These are phyloP conservation scores for Scytalidium lignicola DNA, from an alignment of 2,329 filamentous ascomycete species.

Conservation along the genomic window DNA sequence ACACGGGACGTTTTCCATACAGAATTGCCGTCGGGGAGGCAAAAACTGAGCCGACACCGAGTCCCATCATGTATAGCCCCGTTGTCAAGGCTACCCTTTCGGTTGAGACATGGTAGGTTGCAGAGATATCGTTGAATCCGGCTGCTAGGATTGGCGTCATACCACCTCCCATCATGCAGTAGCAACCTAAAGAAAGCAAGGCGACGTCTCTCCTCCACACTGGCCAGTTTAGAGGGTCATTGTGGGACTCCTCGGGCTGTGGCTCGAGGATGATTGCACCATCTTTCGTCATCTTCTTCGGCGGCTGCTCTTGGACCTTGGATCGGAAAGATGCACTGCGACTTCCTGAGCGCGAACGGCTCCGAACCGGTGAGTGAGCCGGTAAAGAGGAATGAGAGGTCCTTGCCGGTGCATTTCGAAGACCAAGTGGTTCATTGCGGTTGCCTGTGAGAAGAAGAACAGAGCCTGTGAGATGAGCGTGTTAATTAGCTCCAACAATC, in stretches of 20 bases:
- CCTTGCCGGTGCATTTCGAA: conserved; percentile 51
- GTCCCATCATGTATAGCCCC: conserved; percentile 88
- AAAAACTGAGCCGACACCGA: conserved; percentile 79
- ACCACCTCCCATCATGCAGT: conserved; percentile 88
- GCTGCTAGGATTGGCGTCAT: conserved; percentile 89
- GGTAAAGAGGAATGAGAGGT: conserved; percentile 55
- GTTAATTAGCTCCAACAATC: not conserved
- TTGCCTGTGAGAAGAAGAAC: conserved; percentile 51
- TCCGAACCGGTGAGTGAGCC: conserved; percentile 11
- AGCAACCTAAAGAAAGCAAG: conserved; percentile 77
- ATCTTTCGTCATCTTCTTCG: conserved; percentile 72
- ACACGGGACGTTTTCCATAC: conserved; percentile 86
- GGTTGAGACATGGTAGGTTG: conserved; percentile 59
- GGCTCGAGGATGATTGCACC: conserved; percentile 84
- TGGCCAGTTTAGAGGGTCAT: conserved; percentile 93
- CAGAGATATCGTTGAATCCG: conserved; percentile 77
- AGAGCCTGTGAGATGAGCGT: conserved; percentile 40
- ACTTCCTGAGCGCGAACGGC: not conserved
- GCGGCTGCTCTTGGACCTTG: conserved; percentile 23
- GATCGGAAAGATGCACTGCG: not conserved
- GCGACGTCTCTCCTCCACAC: conserved; percentile 74
- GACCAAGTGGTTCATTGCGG: conserved; percentile 54
- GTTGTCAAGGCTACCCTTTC: conserved; percentile 80
- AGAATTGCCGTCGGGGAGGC: conserved; percentile 88
- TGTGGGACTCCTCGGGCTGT: conserved; percentile 83